Evolutionary conservation across 2,329 filamentous ascomycete genomes (phyloP), one percentile per base, ranked within the genome.

Genomic region (Aspergillus tanneri): DNA sequence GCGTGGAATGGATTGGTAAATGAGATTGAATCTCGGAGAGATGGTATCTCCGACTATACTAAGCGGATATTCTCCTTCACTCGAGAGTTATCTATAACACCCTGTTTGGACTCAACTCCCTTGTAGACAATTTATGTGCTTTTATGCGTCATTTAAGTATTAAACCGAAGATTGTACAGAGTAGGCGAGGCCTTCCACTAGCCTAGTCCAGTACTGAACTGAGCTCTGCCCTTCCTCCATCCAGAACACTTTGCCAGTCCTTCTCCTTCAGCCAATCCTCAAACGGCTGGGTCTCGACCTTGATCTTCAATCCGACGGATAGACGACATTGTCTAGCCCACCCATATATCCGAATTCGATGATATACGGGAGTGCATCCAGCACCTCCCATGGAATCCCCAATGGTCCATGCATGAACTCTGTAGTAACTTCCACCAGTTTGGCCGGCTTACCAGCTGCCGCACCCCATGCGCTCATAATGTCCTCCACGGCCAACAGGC

Each of bases 291-390:
- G 46, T 49, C 25, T 36, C 4, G 8, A 45, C 30, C 5, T 12
- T n/a, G 5, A n/a, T 22, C 34, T 48, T 74, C 49, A 78, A 40
- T 76, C 62, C 9, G 43, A 16, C 0, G 76, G 73, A 18, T 68
- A 61, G 21, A 76, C 69, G 3, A 69, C 62, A 2, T 59, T 62
- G 2, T 63, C 53, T n/a, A 72, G 28, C 0, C 73, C 73, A 4
- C 63, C 72, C 47, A 67, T 69, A 40, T 74, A 79, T 2, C 68
- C 69, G 48, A 64, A 73, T 46, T 77, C 73, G 0, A 52, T 58
- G 36, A 72, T 46, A 25, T 68, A 72, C 0, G 53, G 58, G 5
- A 64, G 53, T 0, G 61, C 68, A 16, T 74, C 62, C 6, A 76
- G 52, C 1, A 74, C 52, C 46, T 78, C 61, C 43, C 55, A 40